phyloP scores from a whole-genome alignment of 164 flowering plant genomes.

The Vitis cinerea region DNA sequence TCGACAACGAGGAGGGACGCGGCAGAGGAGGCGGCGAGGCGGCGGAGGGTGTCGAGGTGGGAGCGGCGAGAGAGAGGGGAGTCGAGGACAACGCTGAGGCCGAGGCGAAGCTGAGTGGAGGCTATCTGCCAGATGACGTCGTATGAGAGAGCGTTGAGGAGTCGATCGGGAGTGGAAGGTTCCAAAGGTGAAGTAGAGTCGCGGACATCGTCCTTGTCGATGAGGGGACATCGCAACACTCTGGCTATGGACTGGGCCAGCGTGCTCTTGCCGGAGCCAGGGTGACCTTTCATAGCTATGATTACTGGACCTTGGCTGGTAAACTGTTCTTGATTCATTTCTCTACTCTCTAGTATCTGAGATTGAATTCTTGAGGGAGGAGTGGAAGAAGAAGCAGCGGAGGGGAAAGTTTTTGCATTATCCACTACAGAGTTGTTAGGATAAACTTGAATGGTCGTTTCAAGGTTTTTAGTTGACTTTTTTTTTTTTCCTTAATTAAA shows the following conservation, averaged over 20 bases:
- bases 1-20: constrained; percentile 53
- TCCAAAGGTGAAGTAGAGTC: constrained; percentile 47
- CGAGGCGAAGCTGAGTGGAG: constrained; percentile 56
- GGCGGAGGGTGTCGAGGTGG: constrained; percentile 45
- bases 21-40: constrained; percentile 25
- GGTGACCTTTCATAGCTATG: constrained; percentile 86
- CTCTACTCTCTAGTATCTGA: no score
- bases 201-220: constrained; percentile 77
- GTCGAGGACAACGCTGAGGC: constrained; percentile 68
- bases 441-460: no score
- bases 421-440: no score
- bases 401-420: no score
- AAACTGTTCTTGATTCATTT: no score
- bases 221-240: constrained; percentile 52
- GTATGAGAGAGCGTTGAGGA: constrained; percentile 69
- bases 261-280: constrained; percentile 75
- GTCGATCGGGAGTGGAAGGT: background rate
- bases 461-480: no score
- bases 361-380: no score
- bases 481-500: no score
- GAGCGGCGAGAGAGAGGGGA: constrained; percentile 63
- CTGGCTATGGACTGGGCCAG: constrained; percentile 52
- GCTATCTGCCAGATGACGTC: constrained; percentile 53
- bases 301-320: constrained; percentile 19
- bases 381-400: no score